These are phyloP conservation scores for Dactylellina haptotyla DNA, from an alignment of 2,329 filamentous ascomycete species.

Conservation along the genomic window DNA sequence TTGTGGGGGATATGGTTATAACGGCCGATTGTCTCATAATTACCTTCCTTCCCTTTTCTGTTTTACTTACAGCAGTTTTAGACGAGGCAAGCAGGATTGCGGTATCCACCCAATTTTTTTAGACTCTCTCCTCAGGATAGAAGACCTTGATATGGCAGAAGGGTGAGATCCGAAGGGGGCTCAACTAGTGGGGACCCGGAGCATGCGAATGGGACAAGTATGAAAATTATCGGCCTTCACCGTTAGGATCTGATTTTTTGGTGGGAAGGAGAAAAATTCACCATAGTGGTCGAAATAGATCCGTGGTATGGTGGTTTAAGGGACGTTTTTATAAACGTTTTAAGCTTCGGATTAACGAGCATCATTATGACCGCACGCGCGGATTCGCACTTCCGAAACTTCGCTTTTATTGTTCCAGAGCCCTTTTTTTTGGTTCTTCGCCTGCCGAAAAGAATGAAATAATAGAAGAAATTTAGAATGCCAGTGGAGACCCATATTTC, in stretches of 20 bases:
- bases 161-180: conserved; percentile 2
- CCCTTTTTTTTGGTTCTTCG: too few species aligned
- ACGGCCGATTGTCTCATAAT: conserved; percentile 24
- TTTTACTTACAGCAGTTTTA: conserved; percentile 24
- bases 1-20: conserved; percentile 23
- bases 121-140: conserved; percentile 3
- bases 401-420: too few species aligned
- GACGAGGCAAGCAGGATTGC: conserved; percentile 5
- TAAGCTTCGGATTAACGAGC: background rate
- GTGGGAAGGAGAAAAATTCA: too few species aligned
- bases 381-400: too few species aligned
- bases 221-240: background rate
- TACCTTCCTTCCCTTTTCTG: background rate
- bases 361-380: too few species aligned
- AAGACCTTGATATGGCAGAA: conserved; percentile 15
- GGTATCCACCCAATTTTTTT: background rate
- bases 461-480: too few species aligned
- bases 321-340: background rate
- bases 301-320: background rate
- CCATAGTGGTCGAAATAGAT: background rate
- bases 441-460: too few species aligned
- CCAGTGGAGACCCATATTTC: background rate
- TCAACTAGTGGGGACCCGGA: too few species aligned
- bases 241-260: background rate
- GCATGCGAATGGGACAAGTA: conserved; percentile 17